These are phyloP conservation scores for Exserohilum turcica DNA, from an alignment of 2,329 filamentous ascomycete species.

Conservation along the genomic window DNA sequence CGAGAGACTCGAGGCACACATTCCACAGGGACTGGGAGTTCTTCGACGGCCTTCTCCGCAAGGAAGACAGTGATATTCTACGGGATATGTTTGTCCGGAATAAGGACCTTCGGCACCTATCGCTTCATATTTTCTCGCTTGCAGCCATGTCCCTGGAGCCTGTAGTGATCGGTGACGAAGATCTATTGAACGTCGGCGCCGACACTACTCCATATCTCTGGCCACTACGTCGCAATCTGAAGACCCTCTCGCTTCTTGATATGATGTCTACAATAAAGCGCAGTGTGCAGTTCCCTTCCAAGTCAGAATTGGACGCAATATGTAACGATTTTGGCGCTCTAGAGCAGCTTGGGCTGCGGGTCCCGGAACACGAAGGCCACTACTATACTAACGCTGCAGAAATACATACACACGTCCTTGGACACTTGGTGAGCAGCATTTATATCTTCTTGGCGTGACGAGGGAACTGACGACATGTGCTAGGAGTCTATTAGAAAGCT, in stretches of 20 bases:
- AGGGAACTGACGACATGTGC: not conserved
- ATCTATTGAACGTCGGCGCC: not conserved
- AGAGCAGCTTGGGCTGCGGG: not conserved
- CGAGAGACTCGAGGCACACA: not conserved
- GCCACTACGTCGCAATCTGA: not conserved
- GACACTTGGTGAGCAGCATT: not conserved
- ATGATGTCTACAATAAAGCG: not conserved
- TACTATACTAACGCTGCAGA: not conserved
- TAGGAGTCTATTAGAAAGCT: conserved; percentile 7
- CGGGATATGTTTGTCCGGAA: not conserved
- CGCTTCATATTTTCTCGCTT: not conserved
- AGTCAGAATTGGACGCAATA: not conserved
- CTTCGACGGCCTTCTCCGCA: not conserved
- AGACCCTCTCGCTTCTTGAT: not conserved
- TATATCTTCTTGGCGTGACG: not conserved
- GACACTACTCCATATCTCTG: not conserved
- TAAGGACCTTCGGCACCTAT: not conserved
- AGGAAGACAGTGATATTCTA: not conserved
- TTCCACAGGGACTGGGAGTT: too few relatives aligned
- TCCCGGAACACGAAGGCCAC: not conserved
- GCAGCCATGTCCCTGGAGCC: not conserved
- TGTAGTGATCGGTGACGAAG: not conserved
- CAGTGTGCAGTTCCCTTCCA: not conserved
- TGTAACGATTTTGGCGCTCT: not conserved
- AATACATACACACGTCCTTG: not conserved